phyloP scores from a whole-genome alignment of 1,139 yeast genomes.

The Candida tetrigidarum region DNA sequence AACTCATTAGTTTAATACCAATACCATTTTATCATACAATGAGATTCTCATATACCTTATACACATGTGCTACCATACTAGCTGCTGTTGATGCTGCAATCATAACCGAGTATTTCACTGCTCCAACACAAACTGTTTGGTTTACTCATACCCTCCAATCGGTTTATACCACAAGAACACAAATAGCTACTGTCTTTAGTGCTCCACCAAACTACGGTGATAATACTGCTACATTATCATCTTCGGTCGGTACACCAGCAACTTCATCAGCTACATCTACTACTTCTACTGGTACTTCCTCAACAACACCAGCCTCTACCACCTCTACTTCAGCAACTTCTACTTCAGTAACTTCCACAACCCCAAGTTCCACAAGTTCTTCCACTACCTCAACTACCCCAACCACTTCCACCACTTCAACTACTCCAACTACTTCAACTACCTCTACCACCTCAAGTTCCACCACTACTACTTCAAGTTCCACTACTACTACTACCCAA shows the following conservation, averaged over 20 bases:
- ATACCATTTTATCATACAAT: constrained; percentile 1
- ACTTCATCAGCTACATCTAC: constrained; percentile 23
- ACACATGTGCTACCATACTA: constrained; percentile 10
- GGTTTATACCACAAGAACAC: constrained; percentile 17
- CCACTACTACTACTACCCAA: constrained; percentile 15
- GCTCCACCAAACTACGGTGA: constrained; percentile 16
- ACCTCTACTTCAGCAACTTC: constrained; percentile 21
- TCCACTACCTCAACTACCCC: constrained; percentile 21
- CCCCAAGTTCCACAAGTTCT: constrained; percentile 28
- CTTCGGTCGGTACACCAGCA: constrained; percentile 24
- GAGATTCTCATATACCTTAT: constrained; percentile 9
- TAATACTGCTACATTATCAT: constrained; percentile 16
- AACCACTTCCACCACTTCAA: constrained; percentile 22
- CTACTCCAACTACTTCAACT: constrained; percentile 17
- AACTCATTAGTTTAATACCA: too few species aligned
- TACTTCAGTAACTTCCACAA: constrained; percentile 11
- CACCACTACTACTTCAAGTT: constrained; percentile 22
- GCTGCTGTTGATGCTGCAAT: constrained; percentile 21
- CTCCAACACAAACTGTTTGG: constrained; percentile 27
- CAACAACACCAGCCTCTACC: constrained; percentile 22
- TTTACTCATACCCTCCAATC: constrained; percentile 25
- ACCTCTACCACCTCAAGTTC: constrained; percentile 22
- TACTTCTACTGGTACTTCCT: constrained; percentile 18
- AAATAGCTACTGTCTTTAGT: constrained; percentile 14
- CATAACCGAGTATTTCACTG: constrained; percentile 28